Evolutionary conservation across 495 filamentous ascomycete species (phyloP).

Genomic region (Penicillium angulare): DNA sequence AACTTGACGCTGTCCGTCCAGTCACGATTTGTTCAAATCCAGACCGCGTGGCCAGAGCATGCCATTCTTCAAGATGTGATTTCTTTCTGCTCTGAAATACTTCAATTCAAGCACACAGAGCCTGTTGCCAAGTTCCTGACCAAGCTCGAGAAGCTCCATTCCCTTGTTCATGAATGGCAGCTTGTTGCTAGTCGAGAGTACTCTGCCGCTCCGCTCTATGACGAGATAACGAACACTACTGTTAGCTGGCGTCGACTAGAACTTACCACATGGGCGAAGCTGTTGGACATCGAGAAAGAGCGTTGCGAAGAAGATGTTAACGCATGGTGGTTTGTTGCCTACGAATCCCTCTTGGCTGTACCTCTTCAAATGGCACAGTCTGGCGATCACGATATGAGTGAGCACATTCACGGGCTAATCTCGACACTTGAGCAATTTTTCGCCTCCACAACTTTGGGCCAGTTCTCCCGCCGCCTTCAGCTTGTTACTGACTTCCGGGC

Average conservation of each 20-base stretch:
- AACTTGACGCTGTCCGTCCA: slow-evolving; percentile 62
- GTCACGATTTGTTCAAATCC: slow-evolving; percentile 67
- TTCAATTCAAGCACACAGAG: slow-evolving; percentile 74
- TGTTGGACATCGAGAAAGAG: slow-evolving; percentile 82
- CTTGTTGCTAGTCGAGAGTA: slow-evolving; percentile 78
- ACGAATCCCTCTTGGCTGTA: slow-evolving; percentile 77
- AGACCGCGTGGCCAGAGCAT: slow-evolving; percentile 69
- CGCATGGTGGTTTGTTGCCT: slow-evolving; percentile 96
- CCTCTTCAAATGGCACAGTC: slow-evolving; percentile 61
- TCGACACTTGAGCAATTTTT: slow-evolving; percentile 74
- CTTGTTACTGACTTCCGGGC: slow-evolving; percentile 70
- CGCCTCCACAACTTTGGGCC: slow-evolving; percentile 68
- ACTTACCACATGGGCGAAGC: slow-evolving; percentile 81
- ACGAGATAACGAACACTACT: slow-evolving; percentile 70
- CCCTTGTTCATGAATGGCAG: slow-evolving; percentile 87
- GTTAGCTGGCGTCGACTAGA: slow-evolving; percentile 89
- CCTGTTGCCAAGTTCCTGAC: slow-evolving; percentile 82
- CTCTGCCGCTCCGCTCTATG: slow-evolving; percentile 64
- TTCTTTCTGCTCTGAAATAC: slow-evolving; percentile 65
- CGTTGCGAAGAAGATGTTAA: slow-evolving; percentile 72
- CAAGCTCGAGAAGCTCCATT: slow-evolving; percentile 80
- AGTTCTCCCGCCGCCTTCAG: slow-evolving; percentile 68
- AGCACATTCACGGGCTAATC: slow-evolving; percentile 66
- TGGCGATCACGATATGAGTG: slow-evolving; percentile 52
- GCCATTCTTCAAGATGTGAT: slow-evolving; percentile 75